Evolutionary conservation across 768 basidiomycete genomes (phyloP).

Genomic region (Lentinula boryana): DNA sequence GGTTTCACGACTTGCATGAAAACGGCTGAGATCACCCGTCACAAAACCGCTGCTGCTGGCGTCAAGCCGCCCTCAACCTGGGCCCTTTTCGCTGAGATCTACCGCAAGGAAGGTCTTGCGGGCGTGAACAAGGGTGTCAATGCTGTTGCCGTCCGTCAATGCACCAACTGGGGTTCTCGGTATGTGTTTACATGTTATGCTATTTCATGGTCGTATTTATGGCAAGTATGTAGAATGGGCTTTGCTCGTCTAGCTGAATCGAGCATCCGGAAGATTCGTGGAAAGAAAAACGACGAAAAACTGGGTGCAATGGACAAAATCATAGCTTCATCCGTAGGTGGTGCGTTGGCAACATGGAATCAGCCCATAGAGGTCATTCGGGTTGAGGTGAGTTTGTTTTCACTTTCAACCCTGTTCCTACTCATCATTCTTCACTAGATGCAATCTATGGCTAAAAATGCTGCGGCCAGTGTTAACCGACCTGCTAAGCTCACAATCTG

Average conservation of each 20-base stretch:
- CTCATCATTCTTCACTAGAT: constrained; percentile 48
- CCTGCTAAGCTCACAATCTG: constrained; percentile 89
- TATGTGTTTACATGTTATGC: constrained; percentile 24
- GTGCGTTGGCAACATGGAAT: constrained; percentile 98
- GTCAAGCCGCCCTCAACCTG: constrained; percentile 88
- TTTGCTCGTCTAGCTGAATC: constrained; percentile 91
- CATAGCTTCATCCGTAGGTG: constrained; percentile 79
- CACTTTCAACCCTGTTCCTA: neutral
- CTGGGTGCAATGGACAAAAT: constrained; percentile 83
- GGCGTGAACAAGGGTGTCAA: constrained; percentile 99
- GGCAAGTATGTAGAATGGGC: constrained; percentile 64
- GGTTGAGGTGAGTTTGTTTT: constrained; percentile 63
- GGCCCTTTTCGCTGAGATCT: constrained; percentile 93
- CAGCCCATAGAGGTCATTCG: constrained; percentile 98
- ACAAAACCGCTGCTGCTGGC: constrained; percentile 83
- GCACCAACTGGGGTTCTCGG: constrained; percentile 93
- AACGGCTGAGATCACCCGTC: constrained; percentile 94
- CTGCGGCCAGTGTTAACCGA: constrained; percentile 63
- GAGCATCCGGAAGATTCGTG: constrained; percentile 68
- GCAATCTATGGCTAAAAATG: constrained; percentile 95
- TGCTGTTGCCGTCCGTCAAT: constrained; percentile 86
- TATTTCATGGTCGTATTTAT: neutral
- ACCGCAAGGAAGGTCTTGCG: constrained; percentile 84
- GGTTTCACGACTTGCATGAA: constrained; percentile 99
- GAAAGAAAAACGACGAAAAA: constrained; percentile 72